Evolutionary conservation across 495 filamentous ascomycete genomes (phyloP), one percentile per base, ranked within the genome.

Genomic region (Aspergillus nidulans): DNA sequence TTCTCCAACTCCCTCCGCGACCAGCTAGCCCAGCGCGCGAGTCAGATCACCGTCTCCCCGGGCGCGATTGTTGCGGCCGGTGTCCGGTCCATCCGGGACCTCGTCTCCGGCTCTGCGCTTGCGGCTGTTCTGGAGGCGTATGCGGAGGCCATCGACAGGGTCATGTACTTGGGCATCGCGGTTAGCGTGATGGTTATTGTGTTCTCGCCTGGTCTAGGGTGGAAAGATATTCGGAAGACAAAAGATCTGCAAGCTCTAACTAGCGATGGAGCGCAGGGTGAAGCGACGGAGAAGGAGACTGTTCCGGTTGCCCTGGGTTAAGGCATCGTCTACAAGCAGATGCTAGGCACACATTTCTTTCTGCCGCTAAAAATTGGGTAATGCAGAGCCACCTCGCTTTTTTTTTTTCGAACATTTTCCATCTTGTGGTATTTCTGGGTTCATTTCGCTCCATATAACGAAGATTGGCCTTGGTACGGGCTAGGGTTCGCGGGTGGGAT

Each of bases 91-190:
- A 13, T 32, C 18, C 15, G 52, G 5, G 34, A 72, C 5, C 67
- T 87, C 0, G 66, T 87, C 4, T 38, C 56, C 0, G 71, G 79
- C 7, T 49, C 20, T 10, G n/a, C 65, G 30, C 59, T 89, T 18
- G 61, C 69, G 0, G 73, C 63, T 3, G 80, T 90, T 32, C 73
- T 83, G 15, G 28, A 60, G 30, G 84, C 86, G 0, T 92, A 90
- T 51, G 57, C 68, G 1, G 70, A 70, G 39, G 64, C 63, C 39
- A 49, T 69, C 1, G 64, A 72, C 41, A 40, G 19, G 3, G 56
- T 61, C 19, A 49, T 56, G 38, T 53, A 43, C 25, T 16, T 59
- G 18, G 41, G 41, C 8, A 43, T 43, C 41, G 44, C 44, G 24
- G 47, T 42, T 2, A 51, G 43, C 10, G 36, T n/a, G 7, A 8